Percentiles rank a stretch among this genome's conserved stretches.
Conservation (phyloP, 805 yeast genomes). For the Suhomyces sp. region DNA sequence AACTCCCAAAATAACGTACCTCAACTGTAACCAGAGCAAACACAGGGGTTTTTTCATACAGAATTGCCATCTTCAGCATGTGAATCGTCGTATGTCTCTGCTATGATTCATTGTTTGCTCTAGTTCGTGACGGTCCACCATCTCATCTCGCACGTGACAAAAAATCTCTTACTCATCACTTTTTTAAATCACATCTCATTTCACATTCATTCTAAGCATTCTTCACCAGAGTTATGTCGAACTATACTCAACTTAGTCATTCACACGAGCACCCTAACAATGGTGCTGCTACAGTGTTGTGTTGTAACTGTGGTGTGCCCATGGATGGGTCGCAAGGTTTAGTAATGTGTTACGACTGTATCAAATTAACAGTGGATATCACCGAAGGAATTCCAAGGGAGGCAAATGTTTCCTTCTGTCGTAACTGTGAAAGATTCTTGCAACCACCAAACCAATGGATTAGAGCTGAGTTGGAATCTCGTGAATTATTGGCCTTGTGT, state of each 20-base stretch:
- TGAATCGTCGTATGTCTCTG: neutral
- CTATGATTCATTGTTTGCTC: neutral
- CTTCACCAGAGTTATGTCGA: constrained; percentile 41
- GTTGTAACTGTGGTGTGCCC: constrained; percentile 98
- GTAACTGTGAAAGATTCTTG: constrained; percentile 94
- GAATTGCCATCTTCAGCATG: neutral
- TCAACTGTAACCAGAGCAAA: too few relatives aligned
- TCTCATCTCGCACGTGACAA: constrained; percentile 5
- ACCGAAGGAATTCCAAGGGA: constrained; percentile 92
- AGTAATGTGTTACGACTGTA: constrained; percentile 97
- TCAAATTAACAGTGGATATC: constrained; percentile 87
- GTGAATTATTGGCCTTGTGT: constrained; percentile 90
- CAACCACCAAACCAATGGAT: constrained; percentile 97
- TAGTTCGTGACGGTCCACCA: neutral
- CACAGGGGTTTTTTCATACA: neutral
- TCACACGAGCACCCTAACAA: constrained; percentile 27
- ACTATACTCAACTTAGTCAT: constrained; percentile 42
- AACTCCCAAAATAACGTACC: too few relatives aligned
- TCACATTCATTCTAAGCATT: constrained; percentile 14
- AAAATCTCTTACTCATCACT: constrained; percentile 3
- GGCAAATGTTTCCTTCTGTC: constrained; percentile 87
- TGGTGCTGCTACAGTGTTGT: constrained; percentile 77
- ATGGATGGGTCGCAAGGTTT: constrained; percentile 93
- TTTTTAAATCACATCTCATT: neutral
- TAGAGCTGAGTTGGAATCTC: constrained; percentile 81